Evolutionary conservation across 768 basidiomycete genomes (phyloP).

Genomic region (Amanita molliuscula): DNA sequence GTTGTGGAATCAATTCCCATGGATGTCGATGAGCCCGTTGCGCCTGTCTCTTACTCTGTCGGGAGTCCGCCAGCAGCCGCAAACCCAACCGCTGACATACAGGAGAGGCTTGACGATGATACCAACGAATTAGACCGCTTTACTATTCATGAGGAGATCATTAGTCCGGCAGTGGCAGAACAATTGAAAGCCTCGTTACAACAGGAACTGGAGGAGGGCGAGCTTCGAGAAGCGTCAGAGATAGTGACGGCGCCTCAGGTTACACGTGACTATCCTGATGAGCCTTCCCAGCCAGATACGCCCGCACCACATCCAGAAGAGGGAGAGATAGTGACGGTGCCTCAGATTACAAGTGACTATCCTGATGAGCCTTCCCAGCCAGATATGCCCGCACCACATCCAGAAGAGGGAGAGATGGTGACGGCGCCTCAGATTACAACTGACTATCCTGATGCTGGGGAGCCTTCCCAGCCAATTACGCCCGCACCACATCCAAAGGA

Average conservation of each 20-base stretch:
- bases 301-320: not conserved
- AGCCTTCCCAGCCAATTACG: too few relatives aligned
- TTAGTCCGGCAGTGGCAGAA: not conserved
- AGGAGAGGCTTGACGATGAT: not conserved
- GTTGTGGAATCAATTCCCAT: not conserved
- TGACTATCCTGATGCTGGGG: too few relatives aligned
- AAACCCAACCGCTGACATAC: not conserved
- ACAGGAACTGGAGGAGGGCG: constrained; percentile 2
- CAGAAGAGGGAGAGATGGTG: not conserved
- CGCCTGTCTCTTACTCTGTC: not conserved
- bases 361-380: too few relatives aligned
- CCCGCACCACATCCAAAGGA: too few relatives aligned
- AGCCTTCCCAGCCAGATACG: not conserved
- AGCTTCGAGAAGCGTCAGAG: not conserved
- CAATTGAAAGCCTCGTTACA: not conserved
- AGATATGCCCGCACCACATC: not conserved
- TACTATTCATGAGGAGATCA: not conserved
- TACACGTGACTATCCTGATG: not conserved
- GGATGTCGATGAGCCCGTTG: not conserved
- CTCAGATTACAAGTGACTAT: too few relatives aligned
- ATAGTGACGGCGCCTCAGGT: not conserved
- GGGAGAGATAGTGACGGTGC: not conserved
- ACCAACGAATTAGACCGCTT: not conserved
- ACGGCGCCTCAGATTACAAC: too few relatives aligned
- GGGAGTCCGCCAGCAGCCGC: not conserved